These are phyloP conservation scores for Clitoria ternatea DNA, from an alignment of 306 rosid genomes.

Conservation along the genomic window DNA sequence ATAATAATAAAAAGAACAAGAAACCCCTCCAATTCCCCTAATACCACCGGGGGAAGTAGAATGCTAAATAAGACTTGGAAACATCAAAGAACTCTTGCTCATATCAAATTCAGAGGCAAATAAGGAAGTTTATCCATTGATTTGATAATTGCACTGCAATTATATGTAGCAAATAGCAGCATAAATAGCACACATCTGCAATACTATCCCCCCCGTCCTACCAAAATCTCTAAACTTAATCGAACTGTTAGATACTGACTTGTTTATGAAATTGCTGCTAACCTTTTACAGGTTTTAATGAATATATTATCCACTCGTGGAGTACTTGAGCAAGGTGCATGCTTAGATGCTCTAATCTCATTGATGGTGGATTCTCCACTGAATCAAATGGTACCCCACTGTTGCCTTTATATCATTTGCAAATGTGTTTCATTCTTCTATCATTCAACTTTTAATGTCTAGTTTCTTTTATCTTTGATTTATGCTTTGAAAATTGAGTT, in stretches of 20 bases:
- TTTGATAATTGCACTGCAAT: background rate
- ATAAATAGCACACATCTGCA: background rate
- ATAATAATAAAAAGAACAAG: no score
- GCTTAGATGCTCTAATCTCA: constrained; percentile 82
- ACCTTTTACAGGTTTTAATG: constrained; percentile 73
- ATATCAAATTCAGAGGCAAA: background rate
- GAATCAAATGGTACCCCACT: constrained; percentile 76
- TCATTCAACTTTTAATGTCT: background rate
- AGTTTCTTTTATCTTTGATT: background rate
- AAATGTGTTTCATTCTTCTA: background rate
- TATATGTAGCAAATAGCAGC: background rate
- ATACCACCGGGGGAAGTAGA: background rate
- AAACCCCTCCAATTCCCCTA: background rate
- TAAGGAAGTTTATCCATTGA: constrained; percentile 1
- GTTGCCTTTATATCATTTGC: background rate
- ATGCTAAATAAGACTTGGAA: constrained; percentile 6
- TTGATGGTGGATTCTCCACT: constrained; percentile 85
- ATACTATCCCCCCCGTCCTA: background rate
- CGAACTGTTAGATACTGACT: background rate
- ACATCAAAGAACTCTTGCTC: constrained; percentile 4
- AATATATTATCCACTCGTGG: constrained; percentile 74
- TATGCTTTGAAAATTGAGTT: background rate
- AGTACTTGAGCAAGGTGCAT: constrained; percentile 80
- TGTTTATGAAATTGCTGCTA: background rate
- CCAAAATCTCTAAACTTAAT: background rate